Conservation (phyloP, 768 basidiomycete genomes). For the Trametes villosa region DNA sequence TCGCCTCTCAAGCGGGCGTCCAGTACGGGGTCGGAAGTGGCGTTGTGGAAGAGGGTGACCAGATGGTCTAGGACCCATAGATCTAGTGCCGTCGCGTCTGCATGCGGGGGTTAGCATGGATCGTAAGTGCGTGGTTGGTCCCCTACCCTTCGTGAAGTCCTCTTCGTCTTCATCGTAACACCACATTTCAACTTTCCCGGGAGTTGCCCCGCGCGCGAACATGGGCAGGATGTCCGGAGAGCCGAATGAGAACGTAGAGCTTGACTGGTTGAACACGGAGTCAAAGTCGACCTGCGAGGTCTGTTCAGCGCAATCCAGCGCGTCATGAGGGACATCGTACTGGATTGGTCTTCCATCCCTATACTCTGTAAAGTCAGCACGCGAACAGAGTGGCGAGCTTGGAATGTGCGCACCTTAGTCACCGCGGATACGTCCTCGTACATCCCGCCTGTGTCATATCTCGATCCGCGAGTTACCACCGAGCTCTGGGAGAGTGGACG, state of each 20-base stretch:
- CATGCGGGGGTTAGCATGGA: background rate
- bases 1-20: constrained; percentile 55
- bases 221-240: constrained; percentile 90
- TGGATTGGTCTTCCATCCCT: constrained; percentile 90
- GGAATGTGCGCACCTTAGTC: constrained; percentile 55
- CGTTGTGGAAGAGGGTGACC: constrained; percentile 61
- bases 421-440: constrained; percentile 91
- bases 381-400: background rate
- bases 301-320: constrained; percentile 1
- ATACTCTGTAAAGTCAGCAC: constrained; percentile 17
- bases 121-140: background rate
- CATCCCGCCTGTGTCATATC: constrained; percentile 65
- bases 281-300: constrained; percentile 67
- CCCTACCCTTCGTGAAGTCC: constrained; percentile 82
- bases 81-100: constrained; percentile 80
- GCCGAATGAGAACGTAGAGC: constrained; percentile 79
- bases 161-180: constrained; percentile 77
- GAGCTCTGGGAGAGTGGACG: constrained; percentile 11
- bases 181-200: constrained; percentile 75
- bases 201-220: constrained; percentile 76
- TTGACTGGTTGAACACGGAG: constrained; percentile 85
- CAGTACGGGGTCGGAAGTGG: constrained; percentile 55
- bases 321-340: constrained; percentile 38
- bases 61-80: constrained; percentile 80
- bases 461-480: background rate